Evolutionary conservation across 176 grass and related monocot species (phyloP).

Genomic region (Sorghum bicolor): DNA sequence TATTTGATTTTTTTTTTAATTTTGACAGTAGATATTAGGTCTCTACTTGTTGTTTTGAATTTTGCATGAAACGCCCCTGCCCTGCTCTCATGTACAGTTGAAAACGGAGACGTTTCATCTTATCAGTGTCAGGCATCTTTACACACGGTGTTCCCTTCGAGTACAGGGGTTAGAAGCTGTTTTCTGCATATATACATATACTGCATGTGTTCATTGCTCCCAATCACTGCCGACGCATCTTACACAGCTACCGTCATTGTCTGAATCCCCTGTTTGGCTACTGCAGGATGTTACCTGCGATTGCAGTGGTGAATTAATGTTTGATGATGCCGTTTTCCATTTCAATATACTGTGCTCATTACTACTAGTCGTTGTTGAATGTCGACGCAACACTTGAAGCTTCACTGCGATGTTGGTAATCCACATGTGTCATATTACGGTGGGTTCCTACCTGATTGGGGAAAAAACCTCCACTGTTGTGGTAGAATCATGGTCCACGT

Average conservation of each 20-base stretch:
- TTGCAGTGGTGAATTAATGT: background rate
- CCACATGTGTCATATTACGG: background rate
- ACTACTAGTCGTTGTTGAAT: background rate
- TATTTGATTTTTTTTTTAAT: too few species aligned
- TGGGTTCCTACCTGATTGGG: background rate
- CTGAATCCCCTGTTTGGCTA: background rate
- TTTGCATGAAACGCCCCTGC: too few species aligned
- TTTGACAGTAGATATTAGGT: too few species aligned
- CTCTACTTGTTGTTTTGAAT: too few species aligned
- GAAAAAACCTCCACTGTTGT: background rate
- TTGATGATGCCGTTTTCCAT: too few species aligned
- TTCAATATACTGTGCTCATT: background rate
- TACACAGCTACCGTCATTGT: background rate
- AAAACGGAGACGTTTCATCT: too few species aligned
- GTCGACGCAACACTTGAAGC: background rate
- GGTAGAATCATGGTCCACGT: slow-evolving; percentile 8
- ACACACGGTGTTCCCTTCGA: too few species aligned
- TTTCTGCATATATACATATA: too few species aligned
- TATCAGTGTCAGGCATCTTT: too few species aligned
- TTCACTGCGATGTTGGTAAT: background rate
- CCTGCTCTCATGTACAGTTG: too few species aligned
- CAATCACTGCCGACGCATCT: background rate
- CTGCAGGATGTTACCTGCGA: slow-evolving; percentile 3
- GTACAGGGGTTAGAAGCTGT: too few species aligned
- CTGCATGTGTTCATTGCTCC: too few species aligned